Percentiles rank a stretch among this genome's conserved stretches.
Evolutionary conservation across 1,284 basidiomycete genomes (phyloP).

Genomic region (Sanghuangporus sanghuang): DNA sequence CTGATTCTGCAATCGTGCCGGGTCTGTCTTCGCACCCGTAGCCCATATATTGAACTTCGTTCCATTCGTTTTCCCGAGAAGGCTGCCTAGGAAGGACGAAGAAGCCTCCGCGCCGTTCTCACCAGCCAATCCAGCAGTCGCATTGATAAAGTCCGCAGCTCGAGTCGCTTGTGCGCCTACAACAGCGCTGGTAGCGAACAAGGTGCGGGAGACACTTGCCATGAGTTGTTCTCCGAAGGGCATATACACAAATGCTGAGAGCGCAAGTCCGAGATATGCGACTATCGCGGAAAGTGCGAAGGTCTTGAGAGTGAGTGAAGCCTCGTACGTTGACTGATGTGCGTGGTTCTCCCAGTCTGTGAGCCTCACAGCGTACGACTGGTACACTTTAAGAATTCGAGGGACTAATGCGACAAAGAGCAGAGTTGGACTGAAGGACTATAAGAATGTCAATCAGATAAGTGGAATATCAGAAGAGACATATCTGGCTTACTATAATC

Average conservation of each 20-base stretch:
- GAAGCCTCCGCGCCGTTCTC: not conserved
- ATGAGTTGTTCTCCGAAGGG: conserved; percentile 87
- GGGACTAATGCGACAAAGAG: conserved; percentile 84
- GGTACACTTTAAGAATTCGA: conserved; percentile 76
- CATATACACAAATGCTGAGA: conserved; percentile 88
- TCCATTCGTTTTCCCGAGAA: conserved; percentile 19
- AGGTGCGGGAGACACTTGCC: conserved; percentile 40
- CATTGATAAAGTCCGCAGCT: conserved; percentile 24
- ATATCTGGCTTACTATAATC: conserved; percentile 56
- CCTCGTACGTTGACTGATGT: conserved; percentile 71
- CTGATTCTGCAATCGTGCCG: conserved; percentile 78
- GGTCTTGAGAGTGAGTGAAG: conserved; percentile 86
- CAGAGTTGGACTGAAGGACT: conserved; percentile 81
- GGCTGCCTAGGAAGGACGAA: conserved; percentile 10
- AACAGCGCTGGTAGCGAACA: conserved; percentile 26
- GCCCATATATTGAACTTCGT: conserved; percentile 38
- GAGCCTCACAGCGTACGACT: conserved; percentile 60
- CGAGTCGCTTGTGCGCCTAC: conserved; percentile 17
- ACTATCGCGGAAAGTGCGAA: conserved; percentile 88
- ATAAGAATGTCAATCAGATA: not conserved
- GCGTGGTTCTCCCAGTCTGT: conserved; percentile 92
- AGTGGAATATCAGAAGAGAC: not conserved
- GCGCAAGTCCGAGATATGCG: conserved; percentile 80
- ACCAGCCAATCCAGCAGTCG: conserved; percentile 18
- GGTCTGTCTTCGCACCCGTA: conserved; percentile 47